Evolutionary conservation across 108 stramenopile genomes (phyloP), one percentile per base, ranked within the genome.

Genomic region (Nitzschia palea): DNA sequence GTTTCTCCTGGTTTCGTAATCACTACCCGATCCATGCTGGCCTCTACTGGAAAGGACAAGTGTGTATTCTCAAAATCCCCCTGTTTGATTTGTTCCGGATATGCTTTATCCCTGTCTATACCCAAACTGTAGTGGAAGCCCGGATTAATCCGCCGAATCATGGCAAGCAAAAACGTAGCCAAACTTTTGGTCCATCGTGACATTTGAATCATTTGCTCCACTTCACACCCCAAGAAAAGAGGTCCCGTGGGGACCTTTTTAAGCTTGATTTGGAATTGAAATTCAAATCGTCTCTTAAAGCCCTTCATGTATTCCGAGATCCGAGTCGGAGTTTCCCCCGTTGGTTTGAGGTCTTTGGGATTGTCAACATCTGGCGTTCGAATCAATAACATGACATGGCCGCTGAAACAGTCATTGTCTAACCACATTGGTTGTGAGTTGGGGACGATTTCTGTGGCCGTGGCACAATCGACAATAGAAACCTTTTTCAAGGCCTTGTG

Each of bases 211-310:
- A 77, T 66, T 33, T 83, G 45, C 30, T 82, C 79, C 40, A 87
- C 61, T 45, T 86, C 85, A 25, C 84, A 86, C 1, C 87, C 87
- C 64, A 91, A 62, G 65, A 86, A 91, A 0, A 88, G 55, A 40
- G 82, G 83, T 0, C 78, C 72, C 3, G 80, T 67, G 22, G 83
- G 83, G 0, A 85, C 44, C 62, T 79, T 68, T 74, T 90, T 90
- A 37, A 90, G 65, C 45, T 84, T 79, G 53, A 86, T 83, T 62
- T 86, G 90, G 44, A 91, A 87, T 62, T 91, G 90, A 53, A 91
- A 86, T 57, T 91, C 90, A 68, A 87, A 88, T 34, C 80, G 70
- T 59, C 90, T 54, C 52, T 86, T 74, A 53, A 84, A 83, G 23
- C 61, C 77, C 28, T 65, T 67, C 45, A 88, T 71, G 44, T 83